Evolutionary conservation across 1,139 yeast species (phyloP), one percentile per base, ranked within the genome.

Genomic region (Debaryomycetaceae sp.): DNA sequence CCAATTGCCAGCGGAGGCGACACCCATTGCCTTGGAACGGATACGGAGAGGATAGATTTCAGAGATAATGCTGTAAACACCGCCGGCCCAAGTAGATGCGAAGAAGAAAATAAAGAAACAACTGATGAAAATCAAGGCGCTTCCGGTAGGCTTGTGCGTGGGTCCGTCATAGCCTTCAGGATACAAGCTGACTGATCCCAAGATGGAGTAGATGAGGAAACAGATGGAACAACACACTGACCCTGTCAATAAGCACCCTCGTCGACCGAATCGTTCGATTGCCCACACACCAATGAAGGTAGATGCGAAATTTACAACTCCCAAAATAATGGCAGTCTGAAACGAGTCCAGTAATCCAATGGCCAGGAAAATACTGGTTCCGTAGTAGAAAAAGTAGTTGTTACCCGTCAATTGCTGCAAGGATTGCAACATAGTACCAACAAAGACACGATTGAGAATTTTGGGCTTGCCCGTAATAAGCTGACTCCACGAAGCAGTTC

Each of bases 11-110:
- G 82, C 81, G 25, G 73, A 64, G 30, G 87, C 77, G 30, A 82
- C 58, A 26, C 87, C 77, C 63, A 82, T 79, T 35, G 85, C 83
- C 59, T 79, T 77, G 21, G 87, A 73, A 58, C 90, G 72, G 39
- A 81, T 76, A 45, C 87, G 73, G 39, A 80, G 63, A 31, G 94
- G 87, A 55, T 73, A 82, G 26, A 80, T 63, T 55, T 83, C 95
- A 23, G 90, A 77, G 31, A 77, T 71, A 42, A 80, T 75, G 32
- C 79, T 79, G 71, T 75, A 85, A 26, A 77, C 77, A 47, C 77
- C 73, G 45, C 93, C 90, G 37, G 87, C 94, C 93, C 94, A 82
- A 5, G 93, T 76, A 23, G 80, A 68, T 22, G 94, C 90, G 50
- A 82, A 83, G 62, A 73, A 77, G 69, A 79, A 78, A 38, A 85